Evolutionary conservation across 768 basidiomycete species (phyloP), one percentile per base, ranked within the genome.

Genomic region (Suillus variegatus): DNA sequence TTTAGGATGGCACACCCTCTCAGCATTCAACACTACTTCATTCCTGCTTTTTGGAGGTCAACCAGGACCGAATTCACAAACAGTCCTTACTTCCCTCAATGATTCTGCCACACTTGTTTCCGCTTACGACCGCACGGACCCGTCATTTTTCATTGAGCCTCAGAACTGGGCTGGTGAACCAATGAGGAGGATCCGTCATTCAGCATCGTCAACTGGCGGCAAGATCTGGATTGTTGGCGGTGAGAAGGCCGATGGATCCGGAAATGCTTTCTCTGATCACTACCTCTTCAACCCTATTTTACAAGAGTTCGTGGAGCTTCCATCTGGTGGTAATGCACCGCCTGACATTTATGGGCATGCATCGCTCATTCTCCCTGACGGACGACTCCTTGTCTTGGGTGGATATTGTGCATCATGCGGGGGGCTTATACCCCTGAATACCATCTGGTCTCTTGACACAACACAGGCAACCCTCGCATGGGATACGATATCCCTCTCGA

Each of bases 1-100:
- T 9, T 79, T 94, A 13, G 86, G 91, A 14, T 95, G 92, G 91
- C 91, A 94, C 73, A 87, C 91, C 1, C 78, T 95, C 52, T 89
- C 91, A 18, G 85, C 89, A 5, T 84, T 86, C 77, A 84, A 86
- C 63, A 76, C 81, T 18, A 78, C 85, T 9, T 67, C 81, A 28
- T 67, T 87, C 2, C 80, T 95, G 4, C 75, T 89, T 16, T 93
- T 95, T 65, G 95, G 95, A 25, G 95, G 95, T 20, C 82, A 88
- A 69, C 85, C 89, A 16, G 91, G 84, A 3, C 81, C 88, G 6
- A 84, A 85, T 69, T 86, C 88, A 9, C 68, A 76, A 28, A 81
- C 82, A 49, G 81, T 85, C 2, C 78, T 88, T 22, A 80, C 84
- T 25, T 82, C 81, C 32, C 73, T 74, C 5, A 73, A 85, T 8